These are phyloP conservation scores for Pyrenophora graminea DNA, from an alignment of 2,329 filamentous ascomycete genomes.

Conservation along the genomic window DNA sequence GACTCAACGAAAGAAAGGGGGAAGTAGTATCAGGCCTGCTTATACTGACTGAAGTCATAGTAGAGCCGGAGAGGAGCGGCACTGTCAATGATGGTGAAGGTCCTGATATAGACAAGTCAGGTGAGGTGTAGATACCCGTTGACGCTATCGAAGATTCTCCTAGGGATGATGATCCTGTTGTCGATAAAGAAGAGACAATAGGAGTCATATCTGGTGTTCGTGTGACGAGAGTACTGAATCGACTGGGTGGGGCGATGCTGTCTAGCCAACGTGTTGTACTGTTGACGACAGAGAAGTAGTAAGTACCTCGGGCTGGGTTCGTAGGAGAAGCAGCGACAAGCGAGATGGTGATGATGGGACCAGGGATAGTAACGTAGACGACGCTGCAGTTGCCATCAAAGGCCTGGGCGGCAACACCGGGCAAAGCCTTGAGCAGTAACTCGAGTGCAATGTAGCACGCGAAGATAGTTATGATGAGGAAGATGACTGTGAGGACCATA, in stretches of 20 bases:
- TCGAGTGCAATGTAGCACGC: slow-evolving; percentile 27
- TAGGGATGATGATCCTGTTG: neutral
- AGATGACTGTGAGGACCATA: slow-evolving; percentile 15
- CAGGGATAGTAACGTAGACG: slow-evolving; percentile 41
- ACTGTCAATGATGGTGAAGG: neutral
- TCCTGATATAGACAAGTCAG: neutral
- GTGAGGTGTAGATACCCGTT: neutral
- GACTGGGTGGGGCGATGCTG: slow-evolving; percentile 35
- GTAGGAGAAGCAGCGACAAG: slow-evolving; percentile 31
- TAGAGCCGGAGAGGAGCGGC: neutral
- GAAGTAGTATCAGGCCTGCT: neutral
- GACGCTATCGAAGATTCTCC: neutral
- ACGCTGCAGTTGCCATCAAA: slow-evolving; percentile 35
- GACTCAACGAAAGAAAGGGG: neutral
- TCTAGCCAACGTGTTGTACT: slow-evolving; percentile 41
- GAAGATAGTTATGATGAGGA: slow-evolving; percentile 16
- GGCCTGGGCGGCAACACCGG: slow-evolving; percentile 31
- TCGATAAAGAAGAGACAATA: slow-evolving; percentile 3
- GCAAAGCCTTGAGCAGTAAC: slow-evolving; percentile 23
- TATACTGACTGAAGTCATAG: neutral
- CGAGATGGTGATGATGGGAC: slow-evolving; percentile 40
- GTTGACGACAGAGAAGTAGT: slow-evolving; percentile 41
- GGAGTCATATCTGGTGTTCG: slow-evolving; percentile 7
- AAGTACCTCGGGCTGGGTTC: slow-evolving; percentile 35
- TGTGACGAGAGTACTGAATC: slow-evolving; percentile 14